Evolutionary conservation across 768 basidiomycete species (phyloP).

Genomic region (Termitomyces sp.): DNA sequence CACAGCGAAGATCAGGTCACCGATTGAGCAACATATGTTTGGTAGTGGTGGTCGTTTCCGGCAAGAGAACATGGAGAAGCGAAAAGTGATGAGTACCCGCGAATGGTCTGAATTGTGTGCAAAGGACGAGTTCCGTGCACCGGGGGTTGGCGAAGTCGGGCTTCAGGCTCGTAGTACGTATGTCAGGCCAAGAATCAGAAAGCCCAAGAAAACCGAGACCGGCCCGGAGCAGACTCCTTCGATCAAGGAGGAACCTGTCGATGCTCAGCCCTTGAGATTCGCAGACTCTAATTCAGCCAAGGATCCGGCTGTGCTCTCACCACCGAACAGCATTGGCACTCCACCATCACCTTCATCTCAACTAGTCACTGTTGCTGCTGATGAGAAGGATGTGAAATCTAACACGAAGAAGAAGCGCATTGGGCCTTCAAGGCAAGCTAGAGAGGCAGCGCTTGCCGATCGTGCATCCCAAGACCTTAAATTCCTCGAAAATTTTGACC

Average conservation of each 20-base stretch:
- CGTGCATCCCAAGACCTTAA: constrained; percentile 40
- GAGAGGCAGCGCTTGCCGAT: constrained; percentile 48
- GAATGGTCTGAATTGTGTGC: constrained; percentile 83
- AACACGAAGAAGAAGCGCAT: constrained; percentile 34
- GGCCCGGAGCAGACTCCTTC: constrained; percentile 37
- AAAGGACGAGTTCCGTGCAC: constrained; percentile 70
- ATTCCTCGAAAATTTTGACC: constrained; percentile 74
- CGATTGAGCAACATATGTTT: constrained; percentile 92
- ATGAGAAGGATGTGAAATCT: constrained; percentile 19
- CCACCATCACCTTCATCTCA: constrained; percentile 28
- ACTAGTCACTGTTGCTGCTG: constrained; percentile 12
- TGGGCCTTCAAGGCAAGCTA: constrained; percentile 44
- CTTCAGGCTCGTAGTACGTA: constrained; percentile 41
- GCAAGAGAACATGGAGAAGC: constrained; percentile 88
- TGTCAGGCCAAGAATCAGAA: constrained; percentile 31
- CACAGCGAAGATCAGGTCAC: constrained; percentile 75
- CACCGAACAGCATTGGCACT: constrained; percentile 38
- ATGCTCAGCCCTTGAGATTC: constrained; percentile 25
- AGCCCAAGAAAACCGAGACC: constrained; percentile 37
- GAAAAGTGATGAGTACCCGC: constrained; percentile 76
- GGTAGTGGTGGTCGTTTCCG: constrained; percentile 86
- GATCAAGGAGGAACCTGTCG: constrained; percentile 49
- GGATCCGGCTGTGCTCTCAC: constrained; percentile 28
- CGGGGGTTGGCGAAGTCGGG: constrained; percentile 68
- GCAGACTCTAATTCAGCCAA: constrained; percentile 20